Conservation (phyloP, 805 yeast species). For the Monosporozyma solicola region DNA sequence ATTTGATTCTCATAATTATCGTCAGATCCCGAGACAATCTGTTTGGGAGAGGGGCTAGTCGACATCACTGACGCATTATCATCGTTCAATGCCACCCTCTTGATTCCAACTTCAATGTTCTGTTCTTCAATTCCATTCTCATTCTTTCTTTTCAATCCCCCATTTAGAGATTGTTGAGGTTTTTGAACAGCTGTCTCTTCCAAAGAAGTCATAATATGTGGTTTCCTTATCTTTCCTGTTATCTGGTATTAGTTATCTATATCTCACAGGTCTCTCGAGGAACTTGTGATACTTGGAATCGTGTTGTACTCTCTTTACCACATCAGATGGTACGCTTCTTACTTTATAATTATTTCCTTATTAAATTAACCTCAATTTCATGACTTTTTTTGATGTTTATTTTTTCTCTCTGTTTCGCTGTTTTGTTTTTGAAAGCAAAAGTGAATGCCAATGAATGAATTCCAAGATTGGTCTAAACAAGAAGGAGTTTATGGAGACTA, state of each 20-base stretch:
- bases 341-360: neutral
- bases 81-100: constrained; percentile 63
- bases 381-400: neutral
- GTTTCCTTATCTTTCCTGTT: neutral
- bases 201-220: neutral
- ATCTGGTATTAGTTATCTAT: neutral
- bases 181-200: neutral
- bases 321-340: neutral
- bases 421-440: neutral
- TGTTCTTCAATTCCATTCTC: constrained; percentile 41
- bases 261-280: too few relatives aligned
- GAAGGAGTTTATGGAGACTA: too few relatives aligned
- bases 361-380: neutral
- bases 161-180: neutral
- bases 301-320: neutral
- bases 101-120: constrained; percentile 42
- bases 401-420: neutral
- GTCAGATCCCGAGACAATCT: constrained; percentile 34
- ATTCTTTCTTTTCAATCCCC: constrained; percentile 53
- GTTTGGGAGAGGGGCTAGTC: neutral
- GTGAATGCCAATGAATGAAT: neutral
- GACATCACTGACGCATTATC: constrained; percentile 17
- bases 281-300: neutral
- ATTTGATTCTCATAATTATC: constrained; percentile 1
- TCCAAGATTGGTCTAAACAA: too few relatives aligned